A percentile compares a stretch with the other conserved stretches of the same genome.
Evolutionary conservation across 73 alveolate genomes (phyloP).

Genomic region (Tetrahymena elliotti): DNA sequence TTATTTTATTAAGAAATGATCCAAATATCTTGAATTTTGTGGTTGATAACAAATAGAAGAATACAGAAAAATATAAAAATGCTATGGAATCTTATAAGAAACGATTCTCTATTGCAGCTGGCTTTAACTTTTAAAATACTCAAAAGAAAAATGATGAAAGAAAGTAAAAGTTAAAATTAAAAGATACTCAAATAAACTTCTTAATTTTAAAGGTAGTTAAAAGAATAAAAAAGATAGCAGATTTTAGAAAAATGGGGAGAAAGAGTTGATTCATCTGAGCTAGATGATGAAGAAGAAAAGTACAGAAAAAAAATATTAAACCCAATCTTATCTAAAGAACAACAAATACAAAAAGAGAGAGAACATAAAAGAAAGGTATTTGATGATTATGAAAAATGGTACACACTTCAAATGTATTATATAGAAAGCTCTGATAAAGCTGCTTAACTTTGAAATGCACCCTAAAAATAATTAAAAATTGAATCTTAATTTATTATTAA

Average conservation of each 20-base stretch:
- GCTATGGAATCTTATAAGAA: neutral
- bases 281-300: neutral
- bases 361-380: neutral
- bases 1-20: neutral
- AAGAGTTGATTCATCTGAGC: neutral
- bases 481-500: too few species aligned
- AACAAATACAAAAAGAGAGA: neutral
- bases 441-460: neutral
- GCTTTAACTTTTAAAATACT: neutral
- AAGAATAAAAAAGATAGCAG: neutral
- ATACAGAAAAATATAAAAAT: neutral
- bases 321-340: neutral
- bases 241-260: neutral
- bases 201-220: neutral
- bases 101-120: neutral
- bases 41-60: neutral
- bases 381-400: neutral
- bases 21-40: neutral
- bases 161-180: neutral
- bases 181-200: neutral
- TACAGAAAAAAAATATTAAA: neutral
- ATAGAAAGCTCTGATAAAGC: neutral
- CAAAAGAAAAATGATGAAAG: neutral
- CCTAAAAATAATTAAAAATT: too few species aligned
- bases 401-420: neutral